Evolutionary conservation across 1,139 yeast genomes (phyloP).

Genomic region (Scheffersomyces lignicola): DNA sequence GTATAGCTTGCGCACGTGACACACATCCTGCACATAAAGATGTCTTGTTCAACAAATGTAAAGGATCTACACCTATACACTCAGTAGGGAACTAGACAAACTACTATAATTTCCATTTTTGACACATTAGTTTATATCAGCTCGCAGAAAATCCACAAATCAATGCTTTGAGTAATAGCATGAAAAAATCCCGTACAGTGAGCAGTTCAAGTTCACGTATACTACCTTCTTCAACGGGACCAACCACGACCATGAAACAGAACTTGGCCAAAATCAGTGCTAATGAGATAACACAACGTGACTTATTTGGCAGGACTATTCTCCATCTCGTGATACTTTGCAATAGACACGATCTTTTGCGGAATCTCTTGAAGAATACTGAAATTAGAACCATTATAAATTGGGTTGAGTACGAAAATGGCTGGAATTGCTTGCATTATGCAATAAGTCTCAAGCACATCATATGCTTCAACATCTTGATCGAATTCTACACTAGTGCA

Average conservation of each 20-base stretch:
- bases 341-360: slow-evolving; percentile 50
- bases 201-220: too few relatives aligned
- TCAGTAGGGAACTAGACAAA: too few relatives aligned
- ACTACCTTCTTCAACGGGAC: neutral
- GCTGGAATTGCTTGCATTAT: slow-evolving; percentile 81
- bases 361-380: slow-evolving; percentile 48
- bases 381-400: slow-evolving; percentile 35
- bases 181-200: too few relatives aligned
- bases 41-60: too few relatives aligned
- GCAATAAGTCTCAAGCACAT: slow-evolving; percentile 61
- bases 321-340: slow-evolving; percentile 58
- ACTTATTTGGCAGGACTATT: slow-evolving; percentile 72
- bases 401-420: slow-evolving; percentile 68
- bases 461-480: slow-evolving; percentile 52
- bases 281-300: slow-evolving; percentile 52
- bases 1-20: too few relatives aligned
- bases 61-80: too few relatives aligned
- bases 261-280: slow-evolving; percentile 33
- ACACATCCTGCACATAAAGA: too few relatives aligned
- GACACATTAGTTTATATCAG: too few relatives aligned
- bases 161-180: too few relatives aligned
- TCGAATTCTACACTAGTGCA: slow-evolving; percentile 32
- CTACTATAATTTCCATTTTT: too few relatives aligned
- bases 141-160: too few relatives aligned
- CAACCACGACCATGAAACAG: neutral